A percentile compares a stretch with the other conserved stretches of the same genome.
Evolutionary conservation across 208 protist species (phyloP).

Genomic region (Trypanosoma lewisi): DNA sequence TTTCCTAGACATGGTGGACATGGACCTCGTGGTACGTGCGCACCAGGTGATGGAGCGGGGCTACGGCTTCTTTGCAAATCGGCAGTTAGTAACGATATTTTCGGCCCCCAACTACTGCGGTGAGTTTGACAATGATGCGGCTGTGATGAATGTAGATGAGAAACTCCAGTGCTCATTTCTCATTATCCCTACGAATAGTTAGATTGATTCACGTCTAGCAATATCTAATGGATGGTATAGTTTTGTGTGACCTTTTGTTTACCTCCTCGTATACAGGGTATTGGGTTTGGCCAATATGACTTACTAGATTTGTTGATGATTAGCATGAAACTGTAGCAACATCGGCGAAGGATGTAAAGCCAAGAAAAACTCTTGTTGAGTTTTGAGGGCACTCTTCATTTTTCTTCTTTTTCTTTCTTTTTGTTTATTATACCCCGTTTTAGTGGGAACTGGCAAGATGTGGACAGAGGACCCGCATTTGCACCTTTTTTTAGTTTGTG

Average conservation of each 20-base stretch:
- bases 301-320: too few relatives aligned
- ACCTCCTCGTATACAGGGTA: too few relatives aligned
- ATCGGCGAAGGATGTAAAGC: too few relatives aligned
- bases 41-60: constrained; percentile 98
- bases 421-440: background rate
- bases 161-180: constrained; percentile 98
- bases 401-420: background rate
- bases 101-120: constrained; percentile 50
- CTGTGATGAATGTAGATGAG: constrained; percentile 98
- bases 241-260: too few relatives aligned
- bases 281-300: too few relatives aligned
- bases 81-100: constrained; percentile 99
- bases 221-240: background rate
- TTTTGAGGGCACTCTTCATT: too few relatives aligned
- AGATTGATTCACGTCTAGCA: background rate
- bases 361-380: too few relatives aligned
- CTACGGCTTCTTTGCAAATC: constrained; percentile 99
- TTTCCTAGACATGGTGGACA: constrained; percentile 98
- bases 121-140: constrained; percentile 98
- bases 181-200: constrained; percentile 73
- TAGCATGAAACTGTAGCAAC: too few relatives aligned
- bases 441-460: too few relatives aligned
- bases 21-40: constrained; percentile 99
- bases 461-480: too few relatives aligned
- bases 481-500: background rate